Evolutionary conservation across 1,139 yeast species (phyloP), one percentile per base, ranked within the genome.

Genomic region (Diutina pseudorugosa): DNA sequence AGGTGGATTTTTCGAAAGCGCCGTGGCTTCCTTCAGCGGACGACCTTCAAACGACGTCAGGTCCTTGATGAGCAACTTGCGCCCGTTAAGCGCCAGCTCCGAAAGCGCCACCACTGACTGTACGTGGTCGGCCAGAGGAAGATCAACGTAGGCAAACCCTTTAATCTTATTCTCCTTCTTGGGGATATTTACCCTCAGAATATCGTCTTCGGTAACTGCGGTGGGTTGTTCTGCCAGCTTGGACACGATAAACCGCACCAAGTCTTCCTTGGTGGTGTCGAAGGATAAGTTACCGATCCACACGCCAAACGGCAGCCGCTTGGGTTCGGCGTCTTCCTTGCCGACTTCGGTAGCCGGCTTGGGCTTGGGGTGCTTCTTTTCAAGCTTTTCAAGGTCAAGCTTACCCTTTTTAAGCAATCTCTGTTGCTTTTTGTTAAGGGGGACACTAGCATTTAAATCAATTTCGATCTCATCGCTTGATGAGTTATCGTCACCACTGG

Each of bases 271-370:
- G 1, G 83, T 76, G 6, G 97, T 90, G 53, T 87, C 94, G 61
- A 85, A 94, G 0, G 96, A 77, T 58, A 94, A 68, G 65, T 93
- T 94, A 51, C 98, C 98, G 50, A 93, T 79, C 98, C 98, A 93
- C 25, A 90, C 94, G 50, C 95, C 95, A 61, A 71, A 81, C 53
- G 76, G 78, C 2, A 84, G 75, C 59, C 75, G 76, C 59, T 65
- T 70, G 52, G 62, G 60, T 55, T 58, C 58, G 51, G 62, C 62
- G 12, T 59, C 64, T 23, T 57, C 63, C 41, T 63, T 64, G 53
- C 65, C 65, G 52, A 65, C 71, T 33, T 64, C 65, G 12, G 67
- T 63, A 41, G 64, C 71, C 6, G 74, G 71, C 55, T 72, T 74
- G 30, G 80, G 72, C 50, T 71, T 62, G 57, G 78, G 76, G 59